These are phyloP conservation scores for Pleurotus giganteus DNA, from an alignment of 768 basidiomycete genomes.

Conservation along the genomic window DNA sequence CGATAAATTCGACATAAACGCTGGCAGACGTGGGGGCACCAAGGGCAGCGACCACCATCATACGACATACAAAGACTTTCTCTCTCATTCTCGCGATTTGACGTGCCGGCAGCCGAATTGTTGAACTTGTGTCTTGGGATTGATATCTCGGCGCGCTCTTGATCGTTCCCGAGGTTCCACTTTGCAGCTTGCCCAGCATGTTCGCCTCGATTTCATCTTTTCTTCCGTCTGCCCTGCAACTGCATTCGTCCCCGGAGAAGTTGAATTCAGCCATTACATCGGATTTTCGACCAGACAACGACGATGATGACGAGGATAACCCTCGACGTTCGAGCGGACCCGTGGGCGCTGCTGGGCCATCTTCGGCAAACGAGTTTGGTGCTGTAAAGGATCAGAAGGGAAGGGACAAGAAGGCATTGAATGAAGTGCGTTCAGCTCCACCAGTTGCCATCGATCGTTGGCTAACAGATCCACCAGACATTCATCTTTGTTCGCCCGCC, in stretches of 20 bases:
- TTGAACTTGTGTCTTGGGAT: not conserved
- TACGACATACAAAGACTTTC: not conserved
- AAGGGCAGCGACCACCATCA: not conserved
- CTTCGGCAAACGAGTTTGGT: not conserved
- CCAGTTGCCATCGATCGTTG: not conserved
- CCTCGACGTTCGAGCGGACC: not conserved
- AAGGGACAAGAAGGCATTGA: slow-evolving; percentile 11
- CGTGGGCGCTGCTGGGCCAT: not conserved
- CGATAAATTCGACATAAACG: no score
- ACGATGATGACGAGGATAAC: slow-evolving; percentile 8
- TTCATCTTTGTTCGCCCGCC: slow-evolving; percentile 93
- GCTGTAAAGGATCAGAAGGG: slow-evolving; percentile 9
- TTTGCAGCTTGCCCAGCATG: not conserved
- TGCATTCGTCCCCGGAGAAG: not conserved
- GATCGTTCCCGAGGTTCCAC: not conserved
- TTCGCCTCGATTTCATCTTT: slow-evolving; percentile 10
- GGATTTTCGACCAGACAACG: not conserved
- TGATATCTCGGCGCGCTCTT: not conserved
- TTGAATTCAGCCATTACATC: not conserved
- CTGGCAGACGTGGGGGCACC: no score
- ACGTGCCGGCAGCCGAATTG: not conserved
- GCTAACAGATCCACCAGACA: slow-evolving; percentile 45
- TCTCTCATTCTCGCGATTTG: not conserved
- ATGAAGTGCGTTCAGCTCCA: slow-evolving; percentile 9
- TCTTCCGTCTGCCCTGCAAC: slow-evolving; percentile 11